phyloP scores from a whole-genome alignment of 306 rosid genomes.

The Mimosa bimucronata region DNA sequence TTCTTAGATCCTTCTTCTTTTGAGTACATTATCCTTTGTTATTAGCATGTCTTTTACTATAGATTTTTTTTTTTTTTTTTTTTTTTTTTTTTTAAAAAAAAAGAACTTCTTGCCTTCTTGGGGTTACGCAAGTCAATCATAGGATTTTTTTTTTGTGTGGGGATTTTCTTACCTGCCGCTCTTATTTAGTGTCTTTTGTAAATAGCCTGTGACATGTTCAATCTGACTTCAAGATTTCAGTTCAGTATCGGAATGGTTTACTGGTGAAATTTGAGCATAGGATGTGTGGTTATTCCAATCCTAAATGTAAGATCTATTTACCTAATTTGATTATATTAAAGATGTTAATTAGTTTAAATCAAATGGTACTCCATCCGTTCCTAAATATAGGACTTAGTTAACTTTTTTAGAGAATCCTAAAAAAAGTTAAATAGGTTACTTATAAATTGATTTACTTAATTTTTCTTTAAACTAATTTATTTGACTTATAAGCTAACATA shows the following conservation, averaged over 20 bases:
- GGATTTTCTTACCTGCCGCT: not conserved
- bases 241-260: not conserved
- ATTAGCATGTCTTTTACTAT: not conserved
- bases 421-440: too few relatives aligned
- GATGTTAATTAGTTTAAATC: too few relatives aligned
- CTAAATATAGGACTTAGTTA: too few relatives aligned
- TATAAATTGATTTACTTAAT: too few relatives aligned
- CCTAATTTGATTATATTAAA: too few relatives aligned
- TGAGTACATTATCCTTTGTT: slow-evolving; percentile 24
- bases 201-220: not conserved
- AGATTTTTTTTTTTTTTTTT: not conserved
- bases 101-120: too few relatives aligned
- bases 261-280: not conserved
- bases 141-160: not conserved
- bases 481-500: too few relatives aligned
- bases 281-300: not conserved
- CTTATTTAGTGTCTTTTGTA: not conserved
- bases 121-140: not conserved
- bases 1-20: slow-evolving; percentile 4
- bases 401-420: too few relatives aligned
- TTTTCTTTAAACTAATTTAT: too few relatives aligned
- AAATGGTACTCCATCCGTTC: too few relatives aligned
- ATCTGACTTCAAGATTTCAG: not conserved
- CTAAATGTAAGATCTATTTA: too few relatives aligned
- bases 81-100: not conserved